phyloP scores from a whole-genome alignment of 129 eudicot genomes.

The Saussurea involucrata region DNA sequence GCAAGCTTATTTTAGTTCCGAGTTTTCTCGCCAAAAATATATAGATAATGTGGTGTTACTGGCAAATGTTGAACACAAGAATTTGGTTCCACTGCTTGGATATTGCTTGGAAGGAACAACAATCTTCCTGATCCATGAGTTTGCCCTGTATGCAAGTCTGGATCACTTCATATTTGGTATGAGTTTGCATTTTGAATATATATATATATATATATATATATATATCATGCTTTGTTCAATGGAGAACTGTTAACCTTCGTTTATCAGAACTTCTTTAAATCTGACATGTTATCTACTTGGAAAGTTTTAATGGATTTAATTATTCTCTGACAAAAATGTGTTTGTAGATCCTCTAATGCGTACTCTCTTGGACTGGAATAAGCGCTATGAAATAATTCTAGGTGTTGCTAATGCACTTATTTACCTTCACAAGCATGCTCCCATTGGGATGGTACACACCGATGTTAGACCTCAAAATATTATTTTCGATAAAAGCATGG shows the following conservation, averaged over 20 bases:
- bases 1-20: too few relatives aligned
- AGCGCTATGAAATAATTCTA: not conserved
- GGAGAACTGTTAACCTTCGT: not conserved
- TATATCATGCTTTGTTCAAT: not conserved
- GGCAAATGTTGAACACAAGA: conserved; percentile 1
- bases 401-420: conserved; percentile 1
- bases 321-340: not conserved
- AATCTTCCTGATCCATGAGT: not conserved
- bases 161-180: conserved; percentile 1
- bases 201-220: too few relatives aligned
- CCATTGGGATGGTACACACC: not conserved
- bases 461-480: not conserved
- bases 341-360: not conserved
- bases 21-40: too few relatives aligned
- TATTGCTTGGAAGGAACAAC: conserved; percentile 12
- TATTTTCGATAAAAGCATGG: not conserved
- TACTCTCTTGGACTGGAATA: conserved; percentile 3
- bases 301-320: not conserved
- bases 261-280: not conserved
- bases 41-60: not conserved
- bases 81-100: conserved; percentile 10
- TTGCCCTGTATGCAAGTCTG: not conserved
- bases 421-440: conserved; percentile 7
- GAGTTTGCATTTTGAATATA: not conserved
- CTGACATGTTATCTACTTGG: not conserved